These are phyloP conservation scores for Lyophyllum decastes DNA, from an alignment of 768 basidiomycete species.

Conservation along the genomic window DNA sequence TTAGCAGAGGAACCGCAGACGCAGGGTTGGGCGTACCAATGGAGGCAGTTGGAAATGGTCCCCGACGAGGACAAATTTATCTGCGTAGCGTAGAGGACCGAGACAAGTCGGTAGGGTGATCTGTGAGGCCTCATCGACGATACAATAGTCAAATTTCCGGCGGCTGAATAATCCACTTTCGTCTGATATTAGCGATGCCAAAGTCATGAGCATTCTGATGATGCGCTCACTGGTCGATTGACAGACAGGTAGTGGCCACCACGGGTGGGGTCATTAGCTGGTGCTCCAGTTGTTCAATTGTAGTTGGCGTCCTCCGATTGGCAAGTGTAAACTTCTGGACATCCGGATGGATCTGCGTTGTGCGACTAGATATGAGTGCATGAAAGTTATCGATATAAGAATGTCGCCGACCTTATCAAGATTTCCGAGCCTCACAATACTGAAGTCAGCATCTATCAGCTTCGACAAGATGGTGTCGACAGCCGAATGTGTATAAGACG, in stretches of 20 bases:
- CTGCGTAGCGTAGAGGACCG: slow-evolving; percentile 88
- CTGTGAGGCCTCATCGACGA: slow-evolving; percentile 99
- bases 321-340: slow-evolving; percentile 72
- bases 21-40: slow-evolving; percentile 51
- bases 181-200: slow-evolving; percentile 1
- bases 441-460: slow-evolving; percentile 63
- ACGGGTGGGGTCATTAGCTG: slow-evolving; percentile 88
- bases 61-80: slow-evolving; percentile 92
- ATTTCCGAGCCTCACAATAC: slow-evolving; percentile 86
- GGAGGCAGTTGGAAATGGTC: slow-evolving; percentile 98
- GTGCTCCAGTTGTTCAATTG: slow-evolving; percentile 81
- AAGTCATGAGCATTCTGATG: slow-evolving; percentile 8
- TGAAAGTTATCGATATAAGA: not conserved
- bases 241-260: slow-evolving; percentile 93
- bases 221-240: slow-evolving; percentile 83
- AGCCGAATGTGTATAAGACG: slow-evolving; percentile 96
- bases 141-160: slow-evolving; percentile 92
- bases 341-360: slow-evolving; percentile 76
- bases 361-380: not conserved
- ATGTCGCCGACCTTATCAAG: slow-evolving; percentile 72
- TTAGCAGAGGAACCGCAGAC: not conserved
- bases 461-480: slow-evolving; percentile 97
- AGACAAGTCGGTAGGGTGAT: slow-evolving; percentile 95
- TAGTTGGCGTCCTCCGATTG: slow-evolving; percentile 52
- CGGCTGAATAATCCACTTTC: slow-evolving; percentile 80